Evolutionary conservation across 202 grass and related monocot genomes (phyloP).

Genomic region (Tripidium arundinaceum): DNA sequence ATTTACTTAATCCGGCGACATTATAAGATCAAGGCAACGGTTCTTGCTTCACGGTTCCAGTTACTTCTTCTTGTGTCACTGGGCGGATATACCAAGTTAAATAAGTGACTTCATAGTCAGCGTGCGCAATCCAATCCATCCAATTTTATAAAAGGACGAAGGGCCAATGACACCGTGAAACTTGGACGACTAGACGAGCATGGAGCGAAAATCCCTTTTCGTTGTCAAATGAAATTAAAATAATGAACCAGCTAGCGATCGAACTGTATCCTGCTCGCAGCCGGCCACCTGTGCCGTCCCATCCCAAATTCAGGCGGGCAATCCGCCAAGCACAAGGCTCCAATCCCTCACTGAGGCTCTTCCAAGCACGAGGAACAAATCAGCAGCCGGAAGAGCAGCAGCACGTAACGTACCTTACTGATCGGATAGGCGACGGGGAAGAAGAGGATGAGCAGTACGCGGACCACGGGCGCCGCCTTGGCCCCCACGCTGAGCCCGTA

Average conservation of each 20-base stretch:
- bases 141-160: neutral
- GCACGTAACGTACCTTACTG: constrained; percentile 68
- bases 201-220: neutral
- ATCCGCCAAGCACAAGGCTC: constrained; percentile 13
- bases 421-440: constrained; percentile 94
- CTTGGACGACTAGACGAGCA: constrained; percentile 45
- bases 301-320: constrained; percentile 5
- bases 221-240: constrained; percentile 28
- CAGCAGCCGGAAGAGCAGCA: neutral
- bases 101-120: constrained; percentile 17
- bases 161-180: neutral
- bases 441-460: constrained; percentile 81
- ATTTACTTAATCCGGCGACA: constrained; percentile 16
- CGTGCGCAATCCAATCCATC: neutral
- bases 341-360: neutral
- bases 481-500: constrained; percentile 85
- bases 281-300: constrained; percentile 18
- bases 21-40: neutral
- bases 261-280: constrained; percentile 12
- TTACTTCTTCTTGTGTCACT: neutral
- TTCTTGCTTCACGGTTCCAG: neutral
- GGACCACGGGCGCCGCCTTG: constrained; percentile 66
- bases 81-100: neutral
- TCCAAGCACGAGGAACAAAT: constrained; percentile 19
- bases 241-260: neutral